Evolutionary conservation across 768 basidiomycete species (phyloP), one percentile per base, ranked within the genome.

Genomic region (Amanita molliuscula): DNA sequence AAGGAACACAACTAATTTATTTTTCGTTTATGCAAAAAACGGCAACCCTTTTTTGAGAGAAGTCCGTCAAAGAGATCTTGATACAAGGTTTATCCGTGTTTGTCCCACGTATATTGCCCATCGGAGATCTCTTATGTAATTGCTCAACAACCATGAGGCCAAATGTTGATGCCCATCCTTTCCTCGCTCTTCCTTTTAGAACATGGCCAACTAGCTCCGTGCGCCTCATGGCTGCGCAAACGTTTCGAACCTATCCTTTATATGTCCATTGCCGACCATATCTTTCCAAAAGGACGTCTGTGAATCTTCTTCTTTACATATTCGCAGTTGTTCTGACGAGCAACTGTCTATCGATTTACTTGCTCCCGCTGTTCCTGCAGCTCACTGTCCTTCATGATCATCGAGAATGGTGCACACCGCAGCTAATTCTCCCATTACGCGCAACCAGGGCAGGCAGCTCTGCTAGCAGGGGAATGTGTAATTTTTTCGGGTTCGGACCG

Each of bases 51-150:
- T 49, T 49, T 49, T 16, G 28, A 6, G 28, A 6, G 4, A 42
- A 50, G 26, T 4, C 48, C 48, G 47, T 20, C 2, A 6, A 11
- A 42, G 37, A 42, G 25, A 48, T 47, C 45, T 47, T n/a, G 20
- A 8, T 31, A 4, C 16, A 11, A 9, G 21, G 20, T 44, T 44
- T 50, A 31, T 33, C 7, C 16, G 9, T 48, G 16, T 48, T 48
- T 37, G 36, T 31, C 28, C 1, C 16, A n/a, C 48, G 38, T 16
- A 26, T 25, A 9, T 11, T 15, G 4, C 21, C 37, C 36, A 49
- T 49, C 48, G 37, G 16, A 42, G 48, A 49, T 49, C 37, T 23
- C 18, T 31, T 41, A 41, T 48, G 47, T 48, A 48, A 48, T 48
- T n/a, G 8, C 31, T 2, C 29, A 33, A 36, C 31, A 20, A 16